Evolutionary conservation across 257 asterid species (phyloP).

Genomic region (Solanum rostratum): DNA sequence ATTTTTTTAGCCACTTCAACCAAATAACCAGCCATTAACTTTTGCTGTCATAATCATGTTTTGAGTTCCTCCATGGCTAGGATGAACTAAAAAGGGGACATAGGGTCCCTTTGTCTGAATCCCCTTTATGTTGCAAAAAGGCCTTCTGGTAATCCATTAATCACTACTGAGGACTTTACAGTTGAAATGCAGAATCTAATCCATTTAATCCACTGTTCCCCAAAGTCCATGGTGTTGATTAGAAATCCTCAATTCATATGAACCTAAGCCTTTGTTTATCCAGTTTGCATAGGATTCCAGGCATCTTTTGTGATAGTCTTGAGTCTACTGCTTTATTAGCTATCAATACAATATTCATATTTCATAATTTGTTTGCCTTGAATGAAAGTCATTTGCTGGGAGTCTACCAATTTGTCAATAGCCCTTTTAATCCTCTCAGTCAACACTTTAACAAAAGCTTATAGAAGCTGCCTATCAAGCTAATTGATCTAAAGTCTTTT

Average conservation of each 20-base stretch:
- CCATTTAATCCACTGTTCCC: not conserved
- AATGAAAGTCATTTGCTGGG: not conserved
- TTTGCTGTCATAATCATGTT: not conserved
- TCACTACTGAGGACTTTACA: not conserved
- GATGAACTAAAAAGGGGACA: no score
- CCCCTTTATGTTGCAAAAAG: not conserved
- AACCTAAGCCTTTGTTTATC: not conserved
- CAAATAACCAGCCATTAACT: not conserved
- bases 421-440: not conserved
- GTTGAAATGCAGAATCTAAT: not conserved
- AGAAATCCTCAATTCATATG: not conserved
- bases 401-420: not conserved
- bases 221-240: not conserved
- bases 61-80: no score
- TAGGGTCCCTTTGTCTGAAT: no score
- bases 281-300: not conserved
- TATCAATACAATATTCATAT: not conserved
- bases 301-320: not conserved
- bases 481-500: not conserved
- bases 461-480: not conserved
- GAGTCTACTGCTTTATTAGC: not conserved
- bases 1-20: not conserved
- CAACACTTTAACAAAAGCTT: not conserved
- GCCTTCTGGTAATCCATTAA: not conserved
- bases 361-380: not conserved